Conservation (phyloP, 257 asterid species). For the Rehmannia glutinosa region DNA sequence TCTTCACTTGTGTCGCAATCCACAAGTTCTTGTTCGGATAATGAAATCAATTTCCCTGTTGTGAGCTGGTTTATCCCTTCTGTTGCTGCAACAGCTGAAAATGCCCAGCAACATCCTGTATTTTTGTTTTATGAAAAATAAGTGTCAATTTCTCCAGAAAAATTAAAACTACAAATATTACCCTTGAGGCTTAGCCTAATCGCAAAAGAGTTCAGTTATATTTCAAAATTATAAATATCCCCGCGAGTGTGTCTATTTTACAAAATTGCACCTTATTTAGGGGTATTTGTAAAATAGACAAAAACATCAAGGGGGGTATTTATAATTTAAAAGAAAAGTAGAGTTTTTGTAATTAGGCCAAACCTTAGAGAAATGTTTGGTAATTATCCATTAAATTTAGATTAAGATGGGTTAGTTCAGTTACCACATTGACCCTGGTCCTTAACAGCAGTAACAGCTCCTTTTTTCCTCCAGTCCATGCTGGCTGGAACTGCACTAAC, state of each 20-base stretch:
- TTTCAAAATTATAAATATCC: no score
- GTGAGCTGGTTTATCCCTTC: conserved; percentile 31
- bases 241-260: no score
- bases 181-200: no score
- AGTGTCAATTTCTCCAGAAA: no score
- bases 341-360: no score
- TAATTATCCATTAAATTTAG: no score
- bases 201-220: no score
- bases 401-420: no score
- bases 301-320: neutral
- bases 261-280: no score
- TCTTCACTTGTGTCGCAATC: conserved; percentile 34
- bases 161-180: no score
- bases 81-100: conserved; percentile 33
- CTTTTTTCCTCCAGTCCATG: conserved; percentile 41
- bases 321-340: neutral
- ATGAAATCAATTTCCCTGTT: conserved; percentile 16
- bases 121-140: neutral
- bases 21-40: conserved; percentile 34
- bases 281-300: neutral
- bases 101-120: conserved; percentile 37
- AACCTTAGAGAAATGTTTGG: no score
- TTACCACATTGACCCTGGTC: conserved; percentile 45
- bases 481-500: conserved; percentile 32
- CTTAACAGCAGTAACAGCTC: conserved; percentile 46